Base-by-base conservation (phyloP, 352 stramenopile species). In the Phytophthora aleatoria region DNA sequence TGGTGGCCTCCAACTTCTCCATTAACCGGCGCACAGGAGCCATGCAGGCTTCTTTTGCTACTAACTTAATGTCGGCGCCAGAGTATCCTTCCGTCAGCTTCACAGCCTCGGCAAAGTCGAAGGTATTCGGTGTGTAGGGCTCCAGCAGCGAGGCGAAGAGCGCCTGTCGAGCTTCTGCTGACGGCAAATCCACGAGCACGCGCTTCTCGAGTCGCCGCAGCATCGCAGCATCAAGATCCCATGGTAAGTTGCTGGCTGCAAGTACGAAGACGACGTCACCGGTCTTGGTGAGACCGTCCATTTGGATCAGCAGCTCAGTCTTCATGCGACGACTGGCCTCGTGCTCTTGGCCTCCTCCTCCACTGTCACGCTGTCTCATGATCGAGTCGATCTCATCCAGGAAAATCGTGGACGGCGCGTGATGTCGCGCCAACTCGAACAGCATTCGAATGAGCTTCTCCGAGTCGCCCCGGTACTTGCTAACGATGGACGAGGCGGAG, bases 321-420 rank as follows among this genome's bases (percentile, higher is more conserved):
- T 95, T 95, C 87, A 95, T 95, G 27, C 87, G 81, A 7, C 86
- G 79, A 71, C 86, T 95, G 1, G 86, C 87, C 52, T 96, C 87
- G 59, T 95, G 86, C 60, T 96, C 86, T 67, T 94, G 85, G 3
- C 85, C 84, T 8, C 83, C 81, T 15, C 79, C 61, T 33, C 73
- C 74, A 52, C 77, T 79, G 58, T 94, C 90, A 16, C 95, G 80
- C 48, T 96, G 86, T 3, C 87, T 90, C 79, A 97, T 97, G 63
- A 95, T 94, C 11, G 87, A 94, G 55, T 96, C 87, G 48, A 96
- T 94, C 53, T 96, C 86, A 60, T 96, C 87, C 15, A 96, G 57
- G 44, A 95, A 95, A 31, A 95, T 96, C 0, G 86, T 96, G 13
- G 87, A 96, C 9, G 87, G 86, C 26, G 87, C 86, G 48, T 96